Base-by-base conservation (phyloP, 495 filamentous ascomycete species). In the Bathelium albidoporum region DNA sequence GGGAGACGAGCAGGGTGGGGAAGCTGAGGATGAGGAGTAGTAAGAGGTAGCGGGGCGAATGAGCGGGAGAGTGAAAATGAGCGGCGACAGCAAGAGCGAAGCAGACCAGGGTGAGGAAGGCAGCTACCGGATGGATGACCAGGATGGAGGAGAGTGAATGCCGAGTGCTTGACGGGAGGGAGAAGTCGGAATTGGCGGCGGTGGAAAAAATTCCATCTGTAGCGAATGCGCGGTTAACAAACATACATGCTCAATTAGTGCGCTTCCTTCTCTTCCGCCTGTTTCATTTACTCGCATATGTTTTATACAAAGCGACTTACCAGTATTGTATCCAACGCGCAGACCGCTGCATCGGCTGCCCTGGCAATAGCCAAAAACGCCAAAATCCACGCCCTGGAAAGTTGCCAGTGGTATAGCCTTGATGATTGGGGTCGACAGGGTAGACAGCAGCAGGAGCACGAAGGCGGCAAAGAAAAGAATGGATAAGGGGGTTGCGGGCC, bases 361-460 rank as follows among this genome's bases (percentile, higher is more conserved):
- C 60, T 85, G 78, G 75, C 94, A 98, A 69, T 85, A 96, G 12
- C 94, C 94, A 78, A 97, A 94, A 14, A 97, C 94, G 7, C 94
- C 94, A 76, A 96, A 95, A 61, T 87, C 85, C 66, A 89, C 82
- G 64, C 86, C 85, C 22, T 85, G 71, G 70, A 84, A 94, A 14
- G 82, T 86, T 20, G 87, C 91, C 10, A 98, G 79, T 1, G 90
- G 90, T 34, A 98, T 92, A 12, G 77, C 80, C 68, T 87, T 87
- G 71, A 98, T 85, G 66, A 98, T 89, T 12, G 94, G 94, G 0
- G 91, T 92, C n/a, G 91, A 95, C 24, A 98, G 75, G 41, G 90
- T 89, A n/a, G 91, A 89, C 24, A 98, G 79, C 3, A 97, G 77
- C 24, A 98, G 79, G 32, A 97, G 80, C 59, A 78, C 86, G 77